Evolutionary conservation across 352 stramenopile species (phyloP), one percentile per base, ranked within the genome.

Genomic region (Pythium apleroticum): DNA sequence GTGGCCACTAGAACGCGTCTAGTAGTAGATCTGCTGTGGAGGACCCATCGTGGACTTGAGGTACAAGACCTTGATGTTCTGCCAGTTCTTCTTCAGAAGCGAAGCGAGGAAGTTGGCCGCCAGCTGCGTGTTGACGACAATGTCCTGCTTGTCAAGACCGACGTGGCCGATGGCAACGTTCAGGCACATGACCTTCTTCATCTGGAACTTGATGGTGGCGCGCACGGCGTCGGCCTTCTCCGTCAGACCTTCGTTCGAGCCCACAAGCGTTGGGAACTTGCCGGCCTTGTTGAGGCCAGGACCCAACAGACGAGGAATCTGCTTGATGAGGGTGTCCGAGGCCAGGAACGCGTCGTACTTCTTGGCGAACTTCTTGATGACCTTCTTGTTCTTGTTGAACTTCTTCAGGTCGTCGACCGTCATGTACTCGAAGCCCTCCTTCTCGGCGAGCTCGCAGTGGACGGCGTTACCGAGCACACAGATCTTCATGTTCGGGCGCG

Each of bases 351-450:
- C 98, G 77, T 99, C 97, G 84, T 99, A 99, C 86, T 98, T 99
- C 91, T 99, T 99, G 72, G 97, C 97, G 71, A 99, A 98, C 88
- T 99, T 99, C 95, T 99, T 99, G 70, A 99, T 98, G 54, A 99
- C 84, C 89, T 99, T 99, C 94, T 99, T 99, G 95, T 99, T 99
- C 90, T 99, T 99, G 97, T 99, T 99, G 73, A 99, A 98, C 84
- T 99, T 99, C 90, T 99, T 99, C 35, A 99, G 80, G 77, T 99
- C 97, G 73, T 99, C 97, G 66, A 99, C 97, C 66, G 89, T 98
- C 96, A 99, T 99, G 86, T 91, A 96, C 71, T 99, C 95, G 57
- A 98, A 95, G 72, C 97, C 96, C 57, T 98, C 95, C 80, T 98
- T 97, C 80, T 99, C 97, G 61, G 96, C 97, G 81, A 99, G 89